Evolutionary conservation across 2,329 filamentous ascomycete genomes (phyloP).

Genomic region (Sphaerulina musiva): DNA sequence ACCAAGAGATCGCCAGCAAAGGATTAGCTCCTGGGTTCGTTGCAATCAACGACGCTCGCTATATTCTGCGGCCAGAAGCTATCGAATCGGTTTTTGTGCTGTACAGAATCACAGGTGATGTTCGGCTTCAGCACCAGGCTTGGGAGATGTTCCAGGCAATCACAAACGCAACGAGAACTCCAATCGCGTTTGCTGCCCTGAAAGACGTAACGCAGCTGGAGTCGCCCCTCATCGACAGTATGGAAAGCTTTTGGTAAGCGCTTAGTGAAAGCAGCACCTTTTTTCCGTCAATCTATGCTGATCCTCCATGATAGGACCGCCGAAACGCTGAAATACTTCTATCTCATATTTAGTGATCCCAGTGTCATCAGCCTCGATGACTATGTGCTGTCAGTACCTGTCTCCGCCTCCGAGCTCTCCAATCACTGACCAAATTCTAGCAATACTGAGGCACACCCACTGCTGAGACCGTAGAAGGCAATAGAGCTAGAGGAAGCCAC

Average conservation of each 20-base stretch:
- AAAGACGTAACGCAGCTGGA: slow-evolving; percentile 54
- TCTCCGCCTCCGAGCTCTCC: too few relatives aligned
- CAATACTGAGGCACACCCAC: slow-evolving; percentile 43
- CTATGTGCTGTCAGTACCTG: slow-evolving; percentile 35
- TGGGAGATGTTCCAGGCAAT: slow-evolving; percentile 70
- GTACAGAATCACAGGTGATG: slow-evolving; percentile 65
- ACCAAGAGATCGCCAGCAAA: slow-evolving; percentile 36
- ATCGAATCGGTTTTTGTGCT: slow-evolving; percentile 77
- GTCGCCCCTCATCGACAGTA: slow-evolving; percentile 48
- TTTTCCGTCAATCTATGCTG: background rate
- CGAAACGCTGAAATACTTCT: slow-evolving; percentile 63
- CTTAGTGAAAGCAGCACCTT: too few relatives aligned
- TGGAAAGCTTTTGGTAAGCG: slow-evolving; percentile 63
- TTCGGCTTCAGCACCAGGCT: slow-evolving; percentile 59
- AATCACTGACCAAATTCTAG: slow-evolving; percentile 6
- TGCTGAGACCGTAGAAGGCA: slow-evolving; percentile 10
- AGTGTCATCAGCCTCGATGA: slow-evolving; percentile 54
- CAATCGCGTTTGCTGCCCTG: slow-evolving; percentile 59
- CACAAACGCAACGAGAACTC: slow-evolving; percentile 54
- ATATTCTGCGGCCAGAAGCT: slow-evolving; percentile 69
- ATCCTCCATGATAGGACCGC: slow-evolving; percentile 39
- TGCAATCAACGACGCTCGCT: slow-evolving; percentile 51
- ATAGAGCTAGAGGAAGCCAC: background rate
- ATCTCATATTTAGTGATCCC: slow-evolving; percentile 56
- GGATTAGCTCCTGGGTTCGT: slow-evolving; percentile 52